Evolutionary conservation across 2,329 filamentous ascomycete genomes (phyloP), one percentile per base, ranked within the genome.

Genomic region (Trichoderma citrinoviride): DNA sequence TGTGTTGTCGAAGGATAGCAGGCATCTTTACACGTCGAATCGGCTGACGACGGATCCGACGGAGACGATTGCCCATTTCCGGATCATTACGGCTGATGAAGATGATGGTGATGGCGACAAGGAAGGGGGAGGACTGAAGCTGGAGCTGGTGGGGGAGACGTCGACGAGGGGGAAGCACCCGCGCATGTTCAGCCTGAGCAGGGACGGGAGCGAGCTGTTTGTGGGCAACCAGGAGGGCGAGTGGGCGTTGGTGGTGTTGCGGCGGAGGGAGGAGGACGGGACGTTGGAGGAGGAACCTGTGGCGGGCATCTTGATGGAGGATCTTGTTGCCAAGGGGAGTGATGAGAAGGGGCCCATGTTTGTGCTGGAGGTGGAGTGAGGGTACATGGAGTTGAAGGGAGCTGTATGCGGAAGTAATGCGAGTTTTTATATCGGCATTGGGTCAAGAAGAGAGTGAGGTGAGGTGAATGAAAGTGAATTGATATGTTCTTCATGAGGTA

Each of bases 21-120:
- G 71, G 67, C 75, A 83, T 72, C 68, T 84, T 17, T 85, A 85
- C 72, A 77, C 83, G 56, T 81, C 81, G 43, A 85, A 85, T 76
- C 80, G 83, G 3, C 67, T 83, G 40, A 80, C 77, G 1, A 81
- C 79, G 61, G 76, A 77, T 40, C 68, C 68, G 5, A 78, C 77
- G 7, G 83, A 85, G 74, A 80, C 74, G 69, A 78, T 85, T 70
- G 76, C 81, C 5, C 79, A 80, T 71, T 83, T 84, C 70, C 72
- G 71, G 68, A 67, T 79, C 52, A 58, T 66, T 7, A 2, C 3
- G 21, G 7, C 41, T 10, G 6, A 7, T 15, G 33, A 25, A 7
- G 44, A 12, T 2, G 46, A 14, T 37, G 33, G 5, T 37, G 33
- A 37, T 37, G 33, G 10, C 1, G 33, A 8, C 10, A 5, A 37